A percentile compares a stretch with the other conserved stretches of the same genome.
Evolutionary conservation across 805 yeast species (phyloP).

Genomic region (Lipomyces yamanashiensis): DNA sequence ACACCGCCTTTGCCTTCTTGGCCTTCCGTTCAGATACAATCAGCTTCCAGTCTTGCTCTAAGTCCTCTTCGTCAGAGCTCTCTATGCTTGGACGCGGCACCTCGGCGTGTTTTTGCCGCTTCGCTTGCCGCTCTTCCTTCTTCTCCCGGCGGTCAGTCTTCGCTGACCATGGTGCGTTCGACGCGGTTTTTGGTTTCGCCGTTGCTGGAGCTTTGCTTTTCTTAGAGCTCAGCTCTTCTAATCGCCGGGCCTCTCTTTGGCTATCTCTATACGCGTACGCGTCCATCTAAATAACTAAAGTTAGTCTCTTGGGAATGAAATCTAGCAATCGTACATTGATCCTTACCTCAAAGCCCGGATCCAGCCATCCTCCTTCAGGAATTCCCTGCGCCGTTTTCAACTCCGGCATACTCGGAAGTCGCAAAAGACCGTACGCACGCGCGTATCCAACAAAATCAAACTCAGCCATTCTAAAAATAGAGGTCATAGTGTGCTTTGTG

Average conservation of each 20-base stretch:
- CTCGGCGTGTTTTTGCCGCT: conserved; percentile 58
- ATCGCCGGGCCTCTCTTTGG: conserved; percentile 64
- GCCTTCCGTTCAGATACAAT: conserved; percentile 65
- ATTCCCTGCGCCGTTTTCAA: conserved; percentile 48
- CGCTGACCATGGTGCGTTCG: conserved; percentile 79
- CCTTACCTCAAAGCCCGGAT: conserved; percentile 56
- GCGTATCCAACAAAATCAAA: conserved; percentile 77
- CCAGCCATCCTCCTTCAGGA: conserved; percentile 79
- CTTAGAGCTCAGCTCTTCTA: conserved; percentile 59
- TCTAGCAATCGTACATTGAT: not conserved
- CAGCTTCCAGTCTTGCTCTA: conserved; percentile 85
- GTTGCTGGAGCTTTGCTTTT: conserved; percentile 42
- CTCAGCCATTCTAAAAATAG: conserved; percentile 76
- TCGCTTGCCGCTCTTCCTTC: conserved; percentile 66
- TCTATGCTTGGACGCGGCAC: conserved; percentile 47
- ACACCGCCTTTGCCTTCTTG: conserved; percentile 44
- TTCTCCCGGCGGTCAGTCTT: conserved; percentile 65
- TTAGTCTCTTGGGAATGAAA: not conserved
- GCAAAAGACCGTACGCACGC: conserved; percentile 72
- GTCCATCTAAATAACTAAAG: conserved; percentile 52
- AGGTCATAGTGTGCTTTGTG: conserved; percentile 83
- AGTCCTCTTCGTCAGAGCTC: conserved; percentile 44
- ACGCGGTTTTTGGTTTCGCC: conserved; percentile 42
- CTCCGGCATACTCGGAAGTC: conserved; percentile 97
- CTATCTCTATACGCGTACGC: conserved; percentile 65